Conservation (phyloP, 1,139 yeast genomes). For the Candida sp. region DNA sequence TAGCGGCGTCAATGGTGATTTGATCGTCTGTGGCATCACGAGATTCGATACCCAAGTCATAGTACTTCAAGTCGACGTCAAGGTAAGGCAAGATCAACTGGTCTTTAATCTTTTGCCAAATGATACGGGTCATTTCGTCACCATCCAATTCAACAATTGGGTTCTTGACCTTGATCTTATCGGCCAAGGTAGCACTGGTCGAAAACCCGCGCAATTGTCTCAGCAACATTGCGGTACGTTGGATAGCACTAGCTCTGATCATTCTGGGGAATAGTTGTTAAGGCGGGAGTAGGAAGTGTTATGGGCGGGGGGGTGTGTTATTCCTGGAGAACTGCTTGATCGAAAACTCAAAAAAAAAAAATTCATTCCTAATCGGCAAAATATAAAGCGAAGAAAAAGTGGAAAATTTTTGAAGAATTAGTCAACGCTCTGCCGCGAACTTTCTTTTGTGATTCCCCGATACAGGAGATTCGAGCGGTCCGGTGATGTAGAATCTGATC, state of each 20-base stretch:
- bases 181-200: slow-evolving; percentile 23
- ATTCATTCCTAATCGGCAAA: not conserved
- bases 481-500: not conserved
- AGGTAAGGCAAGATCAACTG: slow-evolving; percentile 72
- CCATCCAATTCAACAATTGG: slow-evolving; percentile 88
- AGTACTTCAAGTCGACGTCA: slow-evolving; percentile 75
- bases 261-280: slow-evolving; percentile 7
- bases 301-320: not conserved
- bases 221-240: slow-evolving; percentile 15
- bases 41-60: slow-evolving; percentile 72
- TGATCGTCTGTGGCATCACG: slow-evolving; percentile 77
- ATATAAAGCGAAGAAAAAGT: not conserved
- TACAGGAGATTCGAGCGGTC: not conserved
- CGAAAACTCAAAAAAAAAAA: not conserved
- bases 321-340: not conserved
- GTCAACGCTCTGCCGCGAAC: slow-evolving; percentile 1
- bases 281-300: not conserved
- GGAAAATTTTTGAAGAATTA: slow-evolving; percentile 1
- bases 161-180: slow-evolving; percentile 67
- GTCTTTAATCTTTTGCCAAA: slow-evolving; percentile 78
- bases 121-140: slow-evolving; percentile 87
- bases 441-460: not conserved
- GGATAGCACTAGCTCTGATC: slow-evolving; percentile 18
- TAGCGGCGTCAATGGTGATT: slow-evolving; percentile 76
- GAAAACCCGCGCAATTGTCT: slow-evolving; percentile 25